Base-by-base conservation (phyloP, 176 grass and related monocot genomes). In the Musa itinerans region DNA sequence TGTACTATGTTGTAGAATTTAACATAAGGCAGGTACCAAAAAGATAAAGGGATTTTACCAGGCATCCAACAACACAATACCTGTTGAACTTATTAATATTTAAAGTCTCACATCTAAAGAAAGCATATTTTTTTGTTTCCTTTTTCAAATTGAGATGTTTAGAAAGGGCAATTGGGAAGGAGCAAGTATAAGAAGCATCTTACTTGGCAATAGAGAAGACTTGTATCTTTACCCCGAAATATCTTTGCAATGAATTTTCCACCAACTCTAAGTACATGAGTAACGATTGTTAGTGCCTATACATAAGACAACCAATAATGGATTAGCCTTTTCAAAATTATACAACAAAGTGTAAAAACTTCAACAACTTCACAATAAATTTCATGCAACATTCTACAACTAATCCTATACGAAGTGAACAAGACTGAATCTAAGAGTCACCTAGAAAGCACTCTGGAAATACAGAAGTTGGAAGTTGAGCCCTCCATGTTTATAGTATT, bases 181-280 rank as follows among this genome's bases (percentile, higher is more conserved):
- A 43, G 4, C 34, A 52, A 63, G 56, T 23, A 53, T 63, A 62
- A 52, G 43, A 65, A 78, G 43, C 51, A 50, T 50, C 72, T 78
- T 73, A 92, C 94, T 85, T 97, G 88, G 74, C 83, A 93, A 78
- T 97, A 97, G 14, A 97, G 72, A 20, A 97, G 88, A 91, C 88
- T 93, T 54, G 94, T 89, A 83, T 97, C 94, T 93, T 97, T 97
- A 66, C 94, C 93, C 15, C 90, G 84, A 57, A 97, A 97, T 78
- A 97, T 97, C 78, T 97, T 97, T 1, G 90, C 90, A 17, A 93
- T 89, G 81, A 97, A 97, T 77, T 90, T 93, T 76, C 94, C 94
- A 89, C 94, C 88, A 78, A 87, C 79, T 90, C 80, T 86, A 27
- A 97, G 94, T 79, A 93, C 90, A 80, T 97, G 86, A 69, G 94